Percentiles rank a stretch among this genome's conserved stretches.
These are phyloP conservation scores for Fomitopsis pulvina DNA, from an alignment of 768 basidiomycete species.

Conservation along the genomic window DNA sequence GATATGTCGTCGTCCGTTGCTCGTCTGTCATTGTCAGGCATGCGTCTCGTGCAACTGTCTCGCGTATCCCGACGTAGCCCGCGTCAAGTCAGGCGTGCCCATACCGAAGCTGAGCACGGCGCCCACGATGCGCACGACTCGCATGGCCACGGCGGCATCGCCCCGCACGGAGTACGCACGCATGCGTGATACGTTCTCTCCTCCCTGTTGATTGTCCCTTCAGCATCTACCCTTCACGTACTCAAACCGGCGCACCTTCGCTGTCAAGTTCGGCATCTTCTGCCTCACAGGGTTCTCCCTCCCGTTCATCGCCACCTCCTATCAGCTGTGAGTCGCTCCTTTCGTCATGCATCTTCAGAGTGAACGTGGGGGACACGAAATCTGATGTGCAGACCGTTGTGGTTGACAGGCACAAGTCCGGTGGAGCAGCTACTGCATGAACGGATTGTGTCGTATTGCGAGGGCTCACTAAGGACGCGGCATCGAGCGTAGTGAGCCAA, in stretches of 20 bases:
- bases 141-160: neutral
- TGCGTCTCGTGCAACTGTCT: neutral
- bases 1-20: conserved; percentile 1
- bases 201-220: neutral
- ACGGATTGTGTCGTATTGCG: conserved; percentile 10
- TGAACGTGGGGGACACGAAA: conserved; percentile 1
- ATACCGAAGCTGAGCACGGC: neutral
- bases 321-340: conserved; percentile 50
- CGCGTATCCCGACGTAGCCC: neutral
- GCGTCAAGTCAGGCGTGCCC: neutral
- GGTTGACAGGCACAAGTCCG: conserved; percentile 14
- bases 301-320: conserved; percentile 52
- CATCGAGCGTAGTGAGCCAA: conserved; percentile 9
- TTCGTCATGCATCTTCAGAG: neutral
- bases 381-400: conserved; percentile 9
- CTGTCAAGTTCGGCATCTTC: conserved; percentile 35
- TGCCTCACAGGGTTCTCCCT: conserved; percentile 53
- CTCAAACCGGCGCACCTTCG: conserved; percentile 24
- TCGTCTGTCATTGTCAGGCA: neutral
- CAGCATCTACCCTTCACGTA: conserved; percentile 28
- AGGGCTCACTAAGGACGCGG: conserved; percentile 11
- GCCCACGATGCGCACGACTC: neutral
- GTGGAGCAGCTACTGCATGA: conserved; percentile 12
- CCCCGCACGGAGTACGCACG: neutral
- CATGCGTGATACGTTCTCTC: neutral